phyloP scores from a whole-genome alignment of 2,329 filamentous ascomycete species.

The Ramichloridium luteum region DNA sequence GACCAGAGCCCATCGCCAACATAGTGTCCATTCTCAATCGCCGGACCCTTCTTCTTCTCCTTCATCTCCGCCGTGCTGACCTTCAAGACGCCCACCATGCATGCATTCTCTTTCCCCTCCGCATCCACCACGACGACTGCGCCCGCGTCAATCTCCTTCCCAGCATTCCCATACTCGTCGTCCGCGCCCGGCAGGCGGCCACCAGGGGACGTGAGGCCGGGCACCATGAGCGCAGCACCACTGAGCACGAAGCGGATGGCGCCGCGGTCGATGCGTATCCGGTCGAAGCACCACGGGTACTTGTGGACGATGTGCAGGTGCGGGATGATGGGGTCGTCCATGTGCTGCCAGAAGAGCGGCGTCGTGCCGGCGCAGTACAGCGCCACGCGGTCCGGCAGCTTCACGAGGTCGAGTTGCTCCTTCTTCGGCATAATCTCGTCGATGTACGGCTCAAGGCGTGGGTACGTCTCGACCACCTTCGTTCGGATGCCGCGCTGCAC shows the following conservation, averaged over 20 bases:
- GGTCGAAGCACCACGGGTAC: slow-evolving; percentile 74
- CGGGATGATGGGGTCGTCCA: slow-evolving; percentile 64
- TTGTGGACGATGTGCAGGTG: slow-evolving; percentile 83
- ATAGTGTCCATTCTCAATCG: slow-evolving; percentile 88
- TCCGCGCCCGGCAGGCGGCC: slow-evolving; percentile 57
- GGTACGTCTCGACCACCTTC: slow-evolving; percentile 73
- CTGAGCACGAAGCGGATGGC: slow-evolving; percentile 93
- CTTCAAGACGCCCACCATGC: slow-evolving; percentile 73
- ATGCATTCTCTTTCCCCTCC: slow-evolving; percentile 87
- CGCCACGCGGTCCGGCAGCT: slow-evolving; percentile 81
- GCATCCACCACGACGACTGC: slow-evolving; percentile 80
- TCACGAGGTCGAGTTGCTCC: slow-evolving; percentile 75
- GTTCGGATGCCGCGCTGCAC: slow-evolving; percentile 77
- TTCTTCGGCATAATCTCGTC: slow-evolving; percentile 96
- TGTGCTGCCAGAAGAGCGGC: slow-evolving; percentile 86
- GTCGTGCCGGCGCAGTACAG: slow-evolving; percentile 71
- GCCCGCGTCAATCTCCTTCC: slow-evolving; percentile 64
- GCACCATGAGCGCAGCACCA: slow-evolving; percentile 91
- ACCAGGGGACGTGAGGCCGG: slow-evolving; percentile 73
- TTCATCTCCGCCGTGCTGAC: slow-evolving; percentile 85
- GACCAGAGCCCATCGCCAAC: slow-evolving; percentile 90
- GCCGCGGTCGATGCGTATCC: slow-evolving; percentile 81
- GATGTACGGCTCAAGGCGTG: slow-evolving; percentile 72
- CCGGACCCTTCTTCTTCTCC: slow-evolving; percentile 84
- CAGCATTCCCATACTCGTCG: slow-evolving; percentile 34